Evolutionary conservation across 148 eudicot species (phyloP), one percentile per base, ranked within the genome.

Genomic region (Polygonum maritimum): DNA sequence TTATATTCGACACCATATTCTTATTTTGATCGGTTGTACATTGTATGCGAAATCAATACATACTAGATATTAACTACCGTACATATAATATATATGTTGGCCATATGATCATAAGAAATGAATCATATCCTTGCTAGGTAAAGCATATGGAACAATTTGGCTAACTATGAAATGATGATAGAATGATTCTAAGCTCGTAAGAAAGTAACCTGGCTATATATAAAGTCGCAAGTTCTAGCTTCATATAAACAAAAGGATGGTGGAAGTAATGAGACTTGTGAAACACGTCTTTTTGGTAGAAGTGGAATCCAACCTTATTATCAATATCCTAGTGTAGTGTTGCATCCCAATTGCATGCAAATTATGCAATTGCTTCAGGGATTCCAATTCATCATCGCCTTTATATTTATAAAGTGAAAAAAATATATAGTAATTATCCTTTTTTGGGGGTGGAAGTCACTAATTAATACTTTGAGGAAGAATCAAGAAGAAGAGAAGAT

Each of bases 241-340:
- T 58, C 65, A 58, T 58, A 58, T 58, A 58, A 58, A 58, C 65
- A 58, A 58, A 58, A 58, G 65, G 65, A 4, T 58, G 65, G 33
- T 19, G 22, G 57, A 51, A 44, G 10, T 44, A 10, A 44, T 44
- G 8, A 6, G 47, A 44, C 7, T 44, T 7, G 47, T 44, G 16
- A 49, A 49, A 19, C 18, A 51, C 9, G 35, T 21, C 35, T 21
- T 21, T 22, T 21, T 21, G 33, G 65, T 26, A 21, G 65, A 22
- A 58, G 65, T 58, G 65, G 65, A 58, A 58, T 58, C 33, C 65
- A 22, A 58, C 65, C 65, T 21, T 51, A 51, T 51, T 51, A 51
- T 16, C 57, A 51, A 15, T 51, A 51, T 15, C 35, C 22, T 58
- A 21, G 22, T 35, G 22, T 6, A 58, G 33, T 58, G 10, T 21